Conservation (phyloP, 2,329 filamentous ascomycete genomes). For the Neopestalotiopsis sp. region DNA sequence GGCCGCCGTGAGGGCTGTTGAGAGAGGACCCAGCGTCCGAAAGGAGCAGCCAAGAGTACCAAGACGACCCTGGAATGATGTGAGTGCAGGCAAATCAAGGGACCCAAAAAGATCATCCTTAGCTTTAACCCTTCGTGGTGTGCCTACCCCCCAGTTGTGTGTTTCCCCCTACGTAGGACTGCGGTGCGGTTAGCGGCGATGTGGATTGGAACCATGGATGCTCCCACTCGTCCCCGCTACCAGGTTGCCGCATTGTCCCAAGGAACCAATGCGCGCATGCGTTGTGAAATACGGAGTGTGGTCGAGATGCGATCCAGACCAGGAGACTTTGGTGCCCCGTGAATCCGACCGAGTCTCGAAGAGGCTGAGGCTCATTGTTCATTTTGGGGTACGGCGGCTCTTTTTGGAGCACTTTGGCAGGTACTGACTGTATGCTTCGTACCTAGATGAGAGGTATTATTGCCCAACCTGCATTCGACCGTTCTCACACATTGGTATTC, state of each 20-base stretch:
- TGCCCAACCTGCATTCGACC: neutral
- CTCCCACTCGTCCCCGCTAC: constrained; percentile 4
- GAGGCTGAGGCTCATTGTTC: neutral
- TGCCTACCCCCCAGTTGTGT: neutral
- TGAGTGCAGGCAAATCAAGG: constrained; percentile 4
- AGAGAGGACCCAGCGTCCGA: neutral
- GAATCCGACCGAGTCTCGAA: constrained; percentile 1
- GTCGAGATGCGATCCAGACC: constrained; percentile 1
- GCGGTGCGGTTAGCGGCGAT: neutral
- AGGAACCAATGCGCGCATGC: neutral
- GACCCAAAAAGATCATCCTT: neutral
- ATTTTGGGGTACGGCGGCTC: neutral
- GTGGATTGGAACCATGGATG: constrained; percentile 1
- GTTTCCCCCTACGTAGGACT: neutral
- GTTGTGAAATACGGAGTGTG: neutral
- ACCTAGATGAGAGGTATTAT: neutral
- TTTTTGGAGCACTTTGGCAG: neutral
- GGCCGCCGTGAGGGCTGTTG: neutral
- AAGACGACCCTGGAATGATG: constrained; percentile 13
- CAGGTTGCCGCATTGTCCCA: constrained; percentile 7
- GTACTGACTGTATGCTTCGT: neutral
- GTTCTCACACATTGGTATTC: neutral
- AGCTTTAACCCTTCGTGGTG: neutral
- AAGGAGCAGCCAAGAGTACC: neutral
- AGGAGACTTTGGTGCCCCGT: neutral